Percentiles rank a stretch among this genome's conserved stretches.
Conservation (phyloP, 495 filamentous ascomycete genomes). For the Trichoderma asperelloides region DNA sequence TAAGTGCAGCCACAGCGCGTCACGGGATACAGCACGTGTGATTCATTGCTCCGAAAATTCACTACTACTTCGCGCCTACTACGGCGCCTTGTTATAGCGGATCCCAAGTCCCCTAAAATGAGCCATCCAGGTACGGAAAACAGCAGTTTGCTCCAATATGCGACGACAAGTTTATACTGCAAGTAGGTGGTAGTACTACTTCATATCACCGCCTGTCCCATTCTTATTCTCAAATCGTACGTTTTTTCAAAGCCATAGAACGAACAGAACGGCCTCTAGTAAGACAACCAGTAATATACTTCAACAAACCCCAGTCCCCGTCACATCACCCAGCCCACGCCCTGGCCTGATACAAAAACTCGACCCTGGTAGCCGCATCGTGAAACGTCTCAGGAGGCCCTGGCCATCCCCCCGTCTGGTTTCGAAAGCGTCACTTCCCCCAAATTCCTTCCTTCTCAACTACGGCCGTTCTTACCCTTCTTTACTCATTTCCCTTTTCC, state of each 20-base stretch:
- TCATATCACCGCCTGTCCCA: too few species aligned
- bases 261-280: too few species aligned
- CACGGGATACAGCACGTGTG: too few species aligned
- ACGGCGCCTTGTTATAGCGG: not conserved
- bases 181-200: too few species aligned
- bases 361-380: not conserved
- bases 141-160: not conserved
- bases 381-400: slow-evolving; percentile 2
- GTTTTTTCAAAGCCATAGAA: too few species aligned
- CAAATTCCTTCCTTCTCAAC: not conserved
- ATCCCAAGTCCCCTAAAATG: not conserved
- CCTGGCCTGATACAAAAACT: not conserved
- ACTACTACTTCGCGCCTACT: too few species aligned
- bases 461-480: not conserved
- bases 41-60: too few species aligned
- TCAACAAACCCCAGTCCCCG: not conserved
- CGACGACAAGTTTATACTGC: too few species aligned
- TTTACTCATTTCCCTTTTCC: not conserved
- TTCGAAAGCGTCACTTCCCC: not conserved
- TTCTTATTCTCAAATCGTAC: too few species aligned
- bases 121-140: not conserved
- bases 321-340: too few species aligned
- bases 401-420: not conserved
- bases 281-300: not conserved
- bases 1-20: too few species aligned